Base-by-base conservation (phyloP, 768 basidiomycete genomes). In the Mycena kentingensis region DNA sequence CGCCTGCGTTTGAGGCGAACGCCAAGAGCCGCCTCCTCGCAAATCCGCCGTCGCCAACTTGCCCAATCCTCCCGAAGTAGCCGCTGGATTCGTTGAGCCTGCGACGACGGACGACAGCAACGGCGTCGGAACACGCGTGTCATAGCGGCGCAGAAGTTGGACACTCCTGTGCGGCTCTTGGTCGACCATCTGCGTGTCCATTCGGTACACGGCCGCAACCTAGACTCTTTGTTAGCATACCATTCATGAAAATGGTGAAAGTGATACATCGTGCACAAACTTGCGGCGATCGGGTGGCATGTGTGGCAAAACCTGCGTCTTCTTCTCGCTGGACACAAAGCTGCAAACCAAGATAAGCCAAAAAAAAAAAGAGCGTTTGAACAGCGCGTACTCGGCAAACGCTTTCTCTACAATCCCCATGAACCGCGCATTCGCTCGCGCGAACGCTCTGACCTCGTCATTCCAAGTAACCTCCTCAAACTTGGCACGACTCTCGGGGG, bases 151-250 rank as follows among this genome's bases (percentile, higher is more conserved):
- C 44, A 91, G 73, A 42, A 97, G 80, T 64, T 92, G 88, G 2
- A 96, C 88, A 58, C 91, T 84, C 42, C 91, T 77, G 63, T 89
- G 80, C 0, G 96, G 96, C 61, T 97, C 96, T 61, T 89, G 88
- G 66, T 98, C 96, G 18, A 99, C 82, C 75, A 93, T 83, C 60
- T 89, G 82, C 0, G 87, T 84, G 54, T 91, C 88, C 66, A 98
- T 82, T 18, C 91, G 78, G 65, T 96, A 98, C 4, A 87, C 71
- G 6, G 79, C 73, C 1, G 92, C 90, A 19, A 97, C 78, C 83
- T 90, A 18, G 18, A 18, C n/a, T 34, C n/a, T 34, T 58, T 22
- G 58, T 22, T 48, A 43, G 35, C 26, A 42, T 43, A 47, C 41
- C 38, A 41, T 26, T 46, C 15, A 48, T 24, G 35, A 8, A 8